phyloP scores from a whole-genome alignment of 108 stramenopile species.

The Cylindrotheca closterium region DNA sequence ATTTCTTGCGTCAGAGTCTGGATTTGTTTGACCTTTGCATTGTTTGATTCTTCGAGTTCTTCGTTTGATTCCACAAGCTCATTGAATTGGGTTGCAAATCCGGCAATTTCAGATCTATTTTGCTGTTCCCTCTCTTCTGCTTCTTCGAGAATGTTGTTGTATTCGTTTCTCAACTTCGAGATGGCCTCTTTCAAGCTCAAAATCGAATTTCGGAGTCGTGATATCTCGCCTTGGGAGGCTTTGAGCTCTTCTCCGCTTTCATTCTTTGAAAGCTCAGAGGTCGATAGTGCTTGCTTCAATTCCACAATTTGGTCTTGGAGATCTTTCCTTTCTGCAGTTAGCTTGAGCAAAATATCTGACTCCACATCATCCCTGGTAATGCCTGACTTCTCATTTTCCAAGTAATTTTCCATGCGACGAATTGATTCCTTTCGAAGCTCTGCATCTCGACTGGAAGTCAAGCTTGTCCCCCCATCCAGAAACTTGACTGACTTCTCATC shows the following conservation, averaged over 20 bases:
- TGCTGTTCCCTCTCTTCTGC: background rate
- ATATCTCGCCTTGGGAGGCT: background rate
- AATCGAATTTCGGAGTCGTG: conserved; percentile 10
- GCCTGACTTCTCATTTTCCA: no score
- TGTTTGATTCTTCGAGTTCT: background rate
- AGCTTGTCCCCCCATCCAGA: no score
- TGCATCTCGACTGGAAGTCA: background rate
- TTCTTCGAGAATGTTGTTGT: conserved; percentile 2
- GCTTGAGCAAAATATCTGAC: no score
- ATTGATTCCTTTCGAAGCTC: background rate
- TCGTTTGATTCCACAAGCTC: conserved; percentile 9
- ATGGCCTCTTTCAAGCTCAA: conserved; percentile 9
- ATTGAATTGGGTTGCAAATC: conserved; percentile 2
- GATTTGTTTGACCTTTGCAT: conserved; percentile 31
- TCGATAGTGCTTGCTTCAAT: conserved; percentile 11
- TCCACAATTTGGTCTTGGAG: conserved; percentile 25
- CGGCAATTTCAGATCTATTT: background rate
- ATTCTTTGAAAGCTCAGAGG: conserved; percentile 13
- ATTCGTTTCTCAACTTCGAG: conserved; percentile 9
- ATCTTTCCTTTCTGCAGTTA: conserved; percentile 10
- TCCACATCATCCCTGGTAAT: no score
- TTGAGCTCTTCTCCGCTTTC: conserved; percentile 10
- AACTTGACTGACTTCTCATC: no score
- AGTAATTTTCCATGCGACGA: no score
- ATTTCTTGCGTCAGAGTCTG: conserved; percentile 51